These are phyloP conservation scores for Rubroshorea leprosula DNA, from an alignment of 345 rosid species.

Conservation along the genomic window DNA sequence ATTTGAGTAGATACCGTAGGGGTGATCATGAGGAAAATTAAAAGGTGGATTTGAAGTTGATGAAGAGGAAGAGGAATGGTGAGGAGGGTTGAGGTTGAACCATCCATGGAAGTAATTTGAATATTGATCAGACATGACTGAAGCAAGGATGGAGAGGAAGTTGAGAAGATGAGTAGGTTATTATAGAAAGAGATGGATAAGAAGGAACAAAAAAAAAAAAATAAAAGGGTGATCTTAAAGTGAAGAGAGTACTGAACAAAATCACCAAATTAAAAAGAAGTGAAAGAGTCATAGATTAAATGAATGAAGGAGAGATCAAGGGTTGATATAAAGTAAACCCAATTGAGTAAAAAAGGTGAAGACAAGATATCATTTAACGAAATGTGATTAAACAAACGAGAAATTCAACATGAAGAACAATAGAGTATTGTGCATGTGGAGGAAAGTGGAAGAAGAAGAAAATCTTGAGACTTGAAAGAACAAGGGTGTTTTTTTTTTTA, in stretches of 20 bases:
- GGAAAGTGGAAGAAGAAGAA: slow-evolving; percentile 7
- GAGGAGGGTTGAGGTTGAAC: slow-evolving; percentile 32
- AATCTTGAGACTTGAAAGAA: slow-evolving; percentile 54
- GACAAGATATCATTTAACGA: slow-evolving; percentile 44
- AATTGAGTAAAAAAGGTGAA: slow-evolving; percentile 30
- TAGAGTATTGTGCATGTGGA: not conserved
- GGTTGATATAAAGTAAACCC: slow-evolving; percentile 9
- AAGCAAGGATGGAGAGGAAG: slow-evolving; percentile 13
- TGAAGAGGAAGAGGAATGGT: slow-evolving; percentile 33
- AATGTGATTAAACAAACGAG: slow-evolving; percentile 31
- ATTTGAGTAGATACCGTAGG: slow-evolving; percentile 14
- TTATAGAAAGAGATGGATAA: slow-evolving; percentile 20
- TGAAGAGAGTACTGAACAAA: slow-evolving; percentile 24
- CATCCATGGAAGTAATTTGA: slow-evolving; percentile 48
- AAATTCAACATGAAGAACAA: not conserved
- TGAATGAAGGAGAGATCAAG: not conserved
- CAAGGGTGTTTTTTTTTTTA: slow-evolving; percentile 8
- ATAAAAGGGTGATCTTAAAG: slow-evolving; percentile 12
- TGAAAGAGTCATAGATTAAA: slow-evolving; percentile 8
- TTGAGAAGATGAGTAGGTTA: slow-evolving; percentile 17
- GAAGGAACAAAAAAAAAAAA: slow-evolving; percentile 16
- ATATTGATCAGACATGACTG: slow-evolving; percentile 59
- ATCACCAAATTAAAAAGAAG: slow-evolving; percentile 20
- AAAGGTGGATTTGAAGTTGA: slow-evolving; percentile 31
- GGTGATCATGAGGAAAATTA: not conserved